Base-by-base conservation (phyloP, 805 yeast genomes). In the Cyberlindnera mycetangii region DNA sequence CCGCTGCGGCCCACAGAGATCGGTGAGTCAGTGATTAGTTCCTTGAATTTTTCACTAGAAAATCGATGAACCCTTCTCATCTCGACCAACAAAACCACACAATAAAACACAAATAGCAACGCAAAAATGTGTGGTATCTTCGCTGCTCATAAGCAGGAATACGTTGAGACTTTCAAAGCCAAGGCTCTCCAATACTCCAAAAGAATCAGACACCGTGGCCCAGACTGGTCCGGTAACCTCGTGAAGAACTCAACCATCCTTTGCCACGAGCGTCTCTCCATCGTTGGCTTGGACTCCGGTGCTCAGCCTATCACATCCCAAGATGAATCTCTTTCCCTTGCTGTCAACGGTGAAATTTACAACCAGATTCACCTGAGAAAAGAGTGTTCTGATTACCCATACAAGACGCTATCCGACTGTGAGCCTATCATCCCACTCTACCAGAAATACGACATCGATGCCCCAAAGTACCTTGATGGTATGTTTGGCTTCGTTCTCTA, bases 291-390 rank as follows among this genome's bases (percentile, higher is more conserved):
- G 58, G 97, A 89, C 67, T 75, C 96, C 36, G 99, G 99, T 64
- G 97, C 99, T 52, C 99, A 93, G 73, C 99, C 99, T 55, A 85
- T 93, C 71, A 75, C 83, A 51, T 85, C 88, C 49, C 72, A 76
- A 45, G 96, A 89, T 58, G 95, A 77, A 49, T 70, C 82, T 57
- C 78, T 78, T 64, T 68, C 80, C 28, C 73, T 93, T 52, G 80
- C 95, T 49, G 99, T 93, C 66, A 93, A 93, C 75, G 99, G 98
- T 59, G 99, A 93, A 72, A 92, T 93, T 61, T 93, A 93, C 74
- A 93, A 93, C 84, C 99, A 93, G 72, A 88, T 90, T 67, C 76
- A 83, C 58, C 65, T 93, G 62, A 84, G 99, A 76, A 78, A 77
- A 39, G 78, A 86, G 69, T 79, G 83, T 61, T 58, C 74, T 39